Evolutionary conservation across 108 stramenopile genomes (phyloP), one percentile per base, ranked within the genome.

Genomic region (Pseudonitzschia pungens): DNA sequence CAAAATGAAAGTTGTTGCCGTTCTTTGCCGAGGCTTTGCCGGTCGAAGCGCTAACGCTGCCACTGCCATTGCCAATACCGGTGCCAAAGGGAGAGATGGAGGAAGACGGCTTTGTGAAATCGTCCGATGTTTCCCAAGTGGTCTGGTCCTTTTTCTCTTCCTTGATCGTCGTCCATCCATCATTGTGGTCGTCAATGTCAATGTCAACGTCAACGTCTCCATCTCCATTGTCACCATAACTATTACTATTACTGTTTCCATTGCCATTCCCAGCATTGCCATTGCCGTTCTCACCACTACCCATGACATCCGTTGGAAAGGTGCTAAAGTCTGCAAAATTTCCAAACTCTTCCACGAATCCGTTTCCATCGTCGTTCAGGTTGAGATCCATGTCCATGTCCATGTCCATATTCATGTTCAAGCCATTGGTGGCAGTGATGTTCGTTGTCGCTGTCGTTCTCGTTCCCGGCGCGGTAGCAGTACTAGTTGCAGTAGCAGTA

Each of bases 301-400:
- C n/a, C n/a, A n/a, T n/a, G n/a, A n/a, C n/a, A n/a, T n/a, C n/a
- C n/a, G 55, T 43, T n/a, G 78, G 57, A 72, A 67, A 52, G 14
- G 55, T 72, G 41, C 52, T 68, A 65, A 82, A 82, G 43, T 69
- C 60, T 8, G 76, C 71, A 66, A 82, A 82, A 42, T 82, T 68
- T n/a, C 54, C 73, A 70, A 82, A 77, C 22, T 66, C n/a, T n/a
- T n/a, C 60, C 11, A 32, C 58, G 53, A 75, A 75, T 36, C 66
- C 66, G 18, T 51, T 27, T 29, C 68, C 74, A 12, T 62, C 60
- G 36, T 2, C 2, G 36, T 6, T 36, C 4, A 6, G 36, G 36
- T 6, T 36, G 36, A 6, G 36, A 6, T 6, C 36, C n/a, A n/a
- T n/a, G n/a, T n/a, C n/a, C n/a, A n/a, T n/a, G n/a, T n/a, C n/a